Evolutionary conservation across 78 protist genomes (phyloP).

Genomic region (Dictyostelium capitatum): DNA sequence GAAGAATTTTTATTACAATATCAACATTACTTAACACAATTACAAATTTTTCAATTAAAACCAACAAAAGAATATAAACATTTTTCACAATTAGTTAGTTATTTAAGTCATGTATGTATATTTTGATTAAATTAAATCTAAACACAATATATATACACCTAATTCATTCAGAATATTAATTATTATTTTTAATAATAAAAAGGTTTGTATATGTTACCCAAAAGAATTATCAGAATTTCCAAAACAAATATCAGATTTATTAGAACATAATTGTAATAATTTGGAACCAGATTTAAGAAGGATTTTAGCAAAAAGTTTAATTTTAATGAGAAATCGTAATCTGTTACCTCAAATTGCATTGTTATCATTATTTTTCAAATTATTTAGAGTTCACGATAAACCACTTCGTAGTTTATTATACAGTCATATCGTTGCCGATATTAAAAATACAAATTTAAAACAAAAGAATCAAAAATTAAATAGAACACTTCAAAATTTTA

Average conservation of each 20-base stretch:
- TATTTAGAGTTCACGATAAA: conserved; percentile 92
- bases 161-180: too few relatives aligned
- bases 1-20: conserved; percentile 92
- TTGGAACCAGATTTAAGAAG: conserved; percentile 80
- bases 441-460: conserved; percentile 82
- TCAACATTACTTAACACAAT: conserved; percentile 83
- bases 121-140: too few relatives aligned
- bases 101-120: conserved; percentile 81
- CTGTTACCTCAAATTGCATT: conserved; percentile 41
- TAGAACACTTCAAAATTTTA: conserved; percentile 88
- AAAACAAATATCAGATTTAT: conserved; percentile 50
- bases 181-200: not conserved
- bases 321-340: conserved; percentile 85
- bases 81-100: conserved; percentile 76
- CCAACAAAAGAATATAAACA: conserved; percentile 74
- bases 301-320: conserved; percentile 79
- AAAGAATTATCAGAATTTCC: conserved; percentile 73
- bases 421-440: conserved; percentile 89
- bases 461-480: conserved; percentile 83
- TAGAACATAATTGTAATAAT: conserved; percentile 73
- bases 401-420: conserved; percentile 81
- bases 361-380: conserved; percentile 90
- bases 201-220: conserved; percentile 85
- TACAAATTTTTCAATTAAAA: conserved; percentile 83
- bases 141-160: not conserved